phyloP scores from a whole-genome alignment of 345 rosid genomes.

The Tarenaya hassleriana region DNA sequence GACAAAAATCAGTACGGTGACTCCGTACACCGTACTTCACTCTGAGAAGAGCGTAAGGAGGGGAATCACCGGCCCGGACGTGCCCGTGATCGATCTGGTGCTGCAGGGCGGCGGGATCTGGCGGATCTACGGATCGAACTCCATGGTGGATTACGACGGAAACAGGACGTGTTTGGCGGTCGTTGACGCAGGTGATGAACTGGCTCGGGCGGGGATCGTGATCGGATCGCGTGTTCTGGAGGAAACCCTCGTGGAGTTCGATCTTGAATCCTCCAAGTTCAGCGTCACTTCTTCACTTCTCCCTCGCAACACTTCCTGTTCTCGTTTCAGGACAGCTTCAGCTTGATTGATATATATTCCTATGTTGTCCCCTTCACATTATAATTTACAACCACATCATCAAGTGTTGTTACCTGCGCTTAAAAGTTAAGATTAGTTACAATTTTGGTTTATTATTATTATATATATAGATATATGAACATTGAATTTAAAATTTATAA shows the following conservation, averaged over 20 bases:
- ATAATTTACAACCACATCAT: too few relatives aligned
- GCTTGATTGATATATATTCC: too few relatives aligned
- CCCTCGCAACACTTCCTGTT: too few relatives aligned
- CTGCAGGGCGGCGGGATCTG: constrained; percentile 20
- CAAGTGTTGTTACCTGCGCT: too few relatives aligned
- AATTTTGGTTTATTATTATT: too few relatives aligned
- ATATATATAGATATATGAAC: too few relatives aligned
- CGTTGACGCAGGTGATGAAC: constrained; percentile 22
- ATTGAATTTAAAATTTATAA: too few relatives aligned
- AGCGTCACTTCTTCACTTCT: constrained; percentile 30
- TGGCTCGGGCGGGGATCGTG: constrained; percentile 22
- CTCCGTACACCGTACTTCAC: constrained; percentile 21
- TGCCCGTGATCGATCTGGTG: constrained; percentile 22
- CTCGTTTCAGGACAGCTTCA: too few relatives aligned
- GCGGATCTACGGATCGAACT: constrained; percentile 30
- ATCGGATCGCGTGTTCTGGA: constrained; percentile 32
- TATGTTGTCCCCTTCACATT: too few relatives aligned
- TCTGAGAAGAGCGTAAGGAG: too few relatives aligned
- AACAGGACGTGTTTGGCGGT: constrained; percentile 24
- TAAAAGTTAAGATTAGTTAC: too few relatives aligned
- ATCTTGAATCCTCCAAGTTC: constrained; percentile 20
- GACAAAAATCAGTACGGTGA: constrained; percentile 23
- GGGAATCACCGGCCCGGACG: constrained; percentile 21
- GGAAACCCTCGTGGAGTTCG: constrained; percentile 28
- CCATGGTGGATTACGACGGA: constrained; percentile 21